phyloP scores from a whole-genome alignment of 495 filamentous ascomycete genomes.

The Neurospora sp. region DNA sequence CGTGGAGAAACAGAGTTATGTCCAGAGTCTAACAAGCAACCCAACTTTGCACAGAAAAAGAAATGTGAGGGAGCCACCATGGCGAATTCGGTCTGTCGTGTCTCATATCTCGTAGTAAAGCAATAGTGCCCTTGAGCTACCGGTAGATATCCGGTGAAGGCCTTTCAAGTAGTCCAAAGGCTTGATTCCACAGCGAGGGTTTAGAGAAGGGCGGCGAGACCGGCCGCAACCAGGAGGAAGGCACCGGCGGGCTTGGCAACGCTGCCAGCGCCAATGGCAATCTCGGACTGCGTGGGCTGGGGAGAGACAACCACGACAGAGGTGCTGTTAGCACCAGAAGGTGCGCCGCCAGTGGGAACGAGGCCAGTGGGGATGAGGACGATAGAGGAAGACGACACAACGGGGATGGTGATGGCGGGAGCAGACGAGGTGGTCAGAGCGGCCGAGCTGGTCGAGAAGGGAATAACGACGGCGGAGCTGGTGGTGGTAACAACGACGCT shows the following conservation, averaged over 20 bases:
- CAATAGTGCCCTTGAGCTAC: slow-evolving; percentile 6
- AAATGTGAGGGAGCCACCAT: slow-evolving; percentile 7
- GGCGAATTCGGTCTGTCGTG: slow-evolving; percentile 18
- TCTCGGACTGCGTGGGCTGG: slow-evolving; percentile 5
- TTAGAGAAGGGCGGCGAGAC: slow-evolving; percentile 25
- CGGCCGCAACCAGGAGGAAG: slow-evolving; percentile 16
- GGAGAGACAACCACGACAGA: background rate
- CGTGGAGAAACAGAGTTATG: slow-evolving; percentile 3
- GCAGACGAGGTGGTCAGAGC: slow-evolving; percentile 8
- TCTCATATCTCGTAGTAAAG: slow-evolving; percentile 27
- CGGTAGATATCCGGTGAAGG: slow-evolving; percentile 1
- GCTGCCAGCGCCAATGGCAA: slow-evolving; percentile 13
- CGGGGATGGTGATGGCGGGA: background rate
- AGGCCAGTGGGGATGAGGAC: background rate
- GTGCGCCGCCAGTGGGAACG: background rate
- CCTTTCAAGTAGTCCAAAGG: slow-evolving; percentile 6
- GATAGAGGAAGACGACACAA: background rate
- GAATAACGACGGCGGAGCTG: background rate
- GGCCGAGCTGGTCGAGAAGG: slow-evolving; percentile 2
- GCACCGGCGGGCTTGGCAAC: slow-evolving; percentile 15
- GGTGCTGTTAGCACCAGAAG: background rate
- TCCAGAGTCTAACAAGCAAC: slow-evolving; percentile 13
- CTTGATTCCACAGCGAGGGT: slow-evolving; percentile 15
- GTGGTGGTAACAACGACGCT: background rate
- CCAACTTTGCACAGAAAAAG: slow-evolving; percentile 22